Percentiles rank a stretch among this genome's conserved stretches.
Evolutionary conservation across 2,329 filamentous ascomycete species (phyloP).

Genomic region (Neonectria magnoliae): DNA sequence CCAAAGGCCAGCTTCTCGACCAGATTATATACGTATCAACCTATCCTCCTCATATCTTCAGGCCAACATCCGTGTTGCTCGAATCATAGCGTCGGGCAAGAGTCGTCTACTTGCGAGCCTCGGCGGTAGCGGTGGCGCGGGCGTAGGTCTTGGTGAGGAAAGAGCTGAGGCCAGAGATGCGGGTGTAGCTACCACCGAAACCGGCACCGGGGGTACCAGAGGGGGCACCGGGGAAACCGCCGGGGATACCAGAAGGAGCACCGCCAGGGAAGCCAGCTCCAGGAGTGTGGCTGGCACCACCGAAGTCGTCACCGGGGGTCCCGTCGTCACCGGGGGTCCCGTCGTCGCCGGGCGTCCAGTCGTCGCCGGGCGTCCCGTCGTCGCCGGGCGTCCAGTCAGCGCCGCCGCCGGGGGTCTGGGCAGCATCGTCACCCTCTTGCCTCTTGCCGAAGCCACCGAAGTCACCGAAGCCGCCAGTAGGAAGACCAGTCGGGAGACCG

Average conservation of each 20-base stretch:
- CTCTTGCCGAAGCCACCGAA: constrained; percentile 16
- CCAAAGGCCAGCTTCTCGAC: constrained; percentile 40
- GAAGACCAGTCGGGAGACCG: neutral
- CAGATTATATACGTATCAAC: constrained; percentile 37
- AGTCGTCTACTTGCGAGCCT: constrained; percentile 6
- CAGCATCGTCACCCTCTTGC: neutral
- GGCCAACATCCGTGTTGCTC: constrained; percentile 12
- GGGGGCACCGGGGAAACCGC: constrained; percentile 13
- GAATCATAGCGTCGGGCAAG: constrained; percentile 1
- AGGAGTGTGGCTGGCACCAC: neutral
- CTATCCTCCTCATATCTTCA: constrained; percentile 28
- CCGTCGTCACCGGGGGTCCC: too few species aligned
- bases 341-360: too few species aligned
- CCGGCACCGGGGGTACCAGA: neutral
- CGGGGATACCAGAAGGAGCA: neutral
- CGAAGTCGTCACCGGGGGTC: constrained; percentile 6
- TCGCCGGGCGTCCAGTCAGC: too few species aligned
- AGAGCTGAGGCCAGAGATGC: constrained; percentile 7
- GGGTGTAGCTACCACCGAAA: neutral
- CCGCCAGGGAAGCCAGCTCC: neutral
- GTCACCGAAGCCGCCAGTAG: constrained; percentile 15
- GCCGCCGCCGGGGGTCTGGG: neutral
- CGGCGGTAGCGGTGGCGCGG: constrained; percentile 5
- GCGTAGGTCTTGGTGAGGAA: constrained; percentile 24
- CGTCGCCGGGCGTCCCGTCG: too few species aligned